Conservation (phyloP, 2,329 filamentous ascomycete genomes). For the Alternaria sp. region DNA sequence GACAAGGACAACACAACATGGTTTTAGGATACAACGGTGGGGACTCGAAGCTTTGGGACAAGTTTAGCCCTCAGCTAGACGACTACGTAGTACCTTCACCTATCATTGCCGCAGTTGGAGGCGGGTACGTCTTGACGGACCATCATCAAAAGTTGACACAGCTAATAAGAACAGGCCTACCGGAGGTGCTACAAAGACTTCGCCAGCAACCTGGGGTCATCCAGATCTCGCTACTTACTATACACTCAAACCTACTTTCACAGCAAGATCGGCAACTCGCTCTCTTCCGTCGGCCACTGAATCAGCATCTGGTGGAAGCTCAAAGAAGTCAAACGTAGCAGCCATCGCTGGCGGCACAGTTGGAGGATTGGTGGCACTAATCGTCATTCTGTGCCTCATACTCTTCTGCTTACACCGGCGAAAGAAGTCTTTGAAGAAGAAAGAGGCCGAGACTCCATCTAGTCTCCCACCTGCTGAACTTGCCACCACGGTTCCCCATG, state of each 20-base stretch:
- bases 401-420: constrained; percentile 46
- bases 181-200: constrained; percentile 62
- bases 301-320: constrained; percentile 8
- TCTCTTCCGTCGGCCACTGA: constrained; percentile 40
- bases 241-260: constrained; percentile 55
- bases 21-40: constrained; percentile 60
- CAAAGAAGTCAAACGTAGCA: constrained; percentile 38
- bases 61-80: constrained; percentile 58
- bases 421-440: constrained; percentile 39
- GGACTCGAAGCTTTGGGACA: constrained; percentile 57
- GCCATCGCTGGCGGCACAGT: constrained; percentile 51
- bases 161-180: constrained; percentile 43
- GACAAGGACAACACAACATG: constrained; percentile 64
- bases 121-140: constrained; percentile 37
- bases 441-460: constrained; percentile 1
- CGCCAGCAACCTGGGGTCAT: constrained; percentile 59
- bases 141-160: constrained; percentile 12
- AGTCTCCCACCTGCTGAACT: constrained; percentile 39
- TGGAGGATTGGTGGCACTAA: constrained; percentile 46
- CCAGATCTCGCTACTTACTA: constrained; percentile 62
- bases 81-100: constrained; percentile 62
- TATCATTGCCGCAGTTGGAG: constrained; percentile 56
- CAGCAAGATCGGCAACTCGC: constrained; percentile 60
- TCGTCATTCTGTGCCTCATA: constrained; percentile 40
- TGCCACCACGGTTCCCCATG: constrained; percentile 38